Conservation (phyloP, 1,284 basidiomycete genomes). For the Porphyrellus sp. region DNA sequence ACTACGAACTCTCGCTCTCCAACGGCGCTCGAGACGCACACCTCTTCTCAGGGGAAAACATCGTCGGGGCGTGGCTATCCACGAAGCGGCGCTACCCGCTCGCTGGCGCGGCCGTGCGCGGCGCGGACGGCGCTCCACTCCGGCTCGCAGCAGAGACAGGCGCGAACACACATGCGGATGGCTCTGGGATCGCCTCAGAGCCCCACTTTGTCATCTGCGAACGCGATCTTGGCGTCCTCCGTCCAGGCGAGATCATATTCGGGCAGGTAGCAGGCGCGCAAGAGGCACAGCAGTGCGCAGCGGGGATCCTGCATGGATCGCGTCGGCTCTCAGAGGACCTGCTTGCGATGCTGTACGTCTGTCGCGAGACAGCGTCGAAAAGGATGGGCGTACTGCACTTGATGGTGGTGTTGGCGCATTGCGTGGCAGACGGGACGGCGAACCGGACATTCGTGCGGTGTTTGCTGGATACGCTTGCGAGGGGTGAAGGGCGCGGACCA, state of each 20-base stretch:
- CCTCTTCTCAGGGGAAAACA: neutral
- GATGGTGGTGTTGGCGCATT: constrained; percentile 17
- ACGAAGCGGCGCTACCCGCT: neutral
- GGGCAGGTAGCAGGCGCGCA: no score
- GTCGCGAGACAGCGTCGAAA: neutral
- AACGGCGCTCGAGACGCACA: neutral
- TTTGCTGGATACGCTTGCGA: constrained; percentile 45
- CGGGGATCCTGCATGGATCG: no score
- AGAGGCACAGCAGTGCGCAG: no score
- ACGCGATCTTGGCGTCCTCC: no score
- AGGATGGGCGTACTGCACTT: constrained; percentile 18
- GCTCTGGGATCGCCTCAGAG: no score
- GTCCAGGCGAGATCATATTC: no score
- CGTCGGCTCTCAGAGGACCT: no score
- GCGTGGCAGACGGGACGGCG: constrained; percentile 14
- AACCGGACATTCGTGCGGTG: constrained; percentile 13
- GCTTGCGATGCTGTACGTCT: no score
- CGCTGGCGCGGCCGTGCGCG: neutral
- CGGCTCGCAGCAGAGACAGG: no score
- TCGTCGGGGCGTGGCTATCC: neutral
- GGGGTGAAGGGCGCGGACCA: neutral
- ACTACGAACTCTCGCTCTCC: neutral
- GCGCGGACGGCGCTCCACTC: neutral
- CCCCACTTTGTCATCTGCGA: no score
- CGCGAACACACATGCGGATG: no score